Evolutionary conservation across 305 asterid species (phyloP), one percentile per base, ranked within the genome.

Genomic region (Fraxinus greggii): DNA sequence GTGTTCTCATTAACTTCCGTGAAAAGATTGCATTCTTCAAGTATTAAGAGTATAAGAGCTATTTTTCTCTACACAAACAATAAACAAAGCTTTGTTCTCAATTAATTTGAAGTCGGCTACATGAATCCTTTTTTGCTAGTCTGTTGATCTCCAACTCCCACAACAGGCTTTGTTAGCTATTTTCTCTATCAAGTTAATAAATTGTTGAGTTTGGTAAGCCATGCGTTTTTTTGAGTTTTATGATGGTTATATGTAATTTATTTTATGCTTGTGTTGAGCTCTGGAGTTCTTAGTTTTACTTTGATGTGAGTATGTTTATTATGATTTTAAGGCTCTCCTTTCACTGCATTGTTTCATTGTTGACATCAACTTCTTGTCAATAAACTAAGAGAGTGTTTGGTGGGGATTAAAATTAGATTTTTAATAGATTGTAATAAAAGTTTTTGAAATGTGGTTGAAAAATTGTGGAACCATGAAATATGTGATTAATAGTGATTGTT

Each of bases 21-120:
- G 28, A 56, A 81, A 81, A 81, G 78, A 36, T 40, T 81, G 77
- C 78, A 78, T 36, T 78, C 56, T 78, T 73, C 69, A 24, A 74
- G 84, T 67, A 67, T 63, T 77, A 61, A 19, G 32, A 35, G 80
- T 28, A 56, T 61, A 42, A 32, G n/a, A 67, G 78, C 77, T 81
- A 75, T 29, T 51, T 80, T 80, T 86, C 63, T 28, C 48, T 42
- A 59, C 13, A 24, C 72, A 7, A 61, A 61, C 31, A 23, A 61
- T 23, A 8, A 23, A 21, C 72, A 21, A 61, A 21, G 32, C 31
- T 61, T 61, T 21, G 31, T 61, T 61, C 29, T 61, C 69, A 59
- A 59, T 59, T 45, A 21, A 59, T 59, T 61, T 59, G 69, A 59
- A 59, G 29, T 59, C 29, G 4, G 15, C 69, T 21, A 21, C 69